Percentiles rank a stretch among this genome's conserved stretches.
phyloP scores from a whole-genome alignment of 345 rosid species.

The Citrus maxima region DNA sequence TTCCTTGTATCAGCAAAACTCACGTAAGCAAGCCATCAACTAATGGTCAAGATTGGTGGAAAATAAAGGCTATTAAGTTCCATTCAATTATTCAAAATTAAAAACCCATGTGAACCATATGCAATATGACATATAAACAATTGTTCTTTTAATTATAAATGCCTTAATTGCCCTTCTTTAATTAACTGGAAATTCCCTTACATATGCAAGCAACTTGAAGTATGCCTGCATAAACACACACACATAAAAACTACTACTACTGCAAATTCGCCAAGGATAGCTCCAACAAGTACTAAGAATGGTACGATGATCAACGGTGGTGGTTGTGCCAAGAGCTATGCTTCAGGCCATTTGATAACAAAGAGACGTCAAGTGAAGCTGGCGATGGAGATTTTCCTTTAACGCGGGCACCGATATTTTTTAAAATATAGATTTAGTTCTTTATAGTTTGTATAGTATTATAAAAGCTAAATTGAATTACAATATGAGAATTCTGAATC shows the following conservation, averaged over 20 bases:
- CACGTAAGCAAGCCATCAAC: no score
- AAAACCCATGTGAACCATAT: background rate
- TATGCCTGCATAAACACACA: no score
- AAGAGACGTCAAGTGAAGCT: slow-evolving; percentile 46
- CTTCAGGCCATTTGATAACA: slow-evolving; percentile 35
- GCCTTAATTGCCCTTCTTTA: background rate
- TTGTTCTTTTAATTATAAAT: background rate
- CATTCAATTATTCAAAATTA: background rate
- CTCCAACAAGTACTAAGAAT: background rate
- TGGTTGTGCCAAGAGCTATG: background rate
- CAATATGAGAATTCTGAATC: no score
- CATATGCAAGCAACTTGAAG: background rate
- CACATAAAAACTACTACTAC: no score
- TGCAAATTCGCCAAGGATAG: background rate
- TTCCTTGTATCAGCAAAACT: no score
- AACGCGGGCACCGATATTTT: no score
- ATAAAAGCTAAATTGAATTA: no score
- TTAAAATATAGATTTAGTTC: no score
- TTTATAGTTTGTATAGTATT: no score
- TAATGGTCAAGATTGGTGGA: no score
- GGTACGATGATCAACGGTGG: slow-evolving; percentile 5
- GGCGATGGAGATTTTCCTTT: slow-evolving; percentile 22
- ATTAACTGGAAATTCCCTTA: background rate
- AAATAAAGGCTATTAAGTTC: background rate
- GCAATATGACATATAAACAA: background rate